These are phyloP conservation scores for Euphorbia pulcherrima DNA, from an alignment of 345 rosid species.

Conservation along the genomic window DNA sequence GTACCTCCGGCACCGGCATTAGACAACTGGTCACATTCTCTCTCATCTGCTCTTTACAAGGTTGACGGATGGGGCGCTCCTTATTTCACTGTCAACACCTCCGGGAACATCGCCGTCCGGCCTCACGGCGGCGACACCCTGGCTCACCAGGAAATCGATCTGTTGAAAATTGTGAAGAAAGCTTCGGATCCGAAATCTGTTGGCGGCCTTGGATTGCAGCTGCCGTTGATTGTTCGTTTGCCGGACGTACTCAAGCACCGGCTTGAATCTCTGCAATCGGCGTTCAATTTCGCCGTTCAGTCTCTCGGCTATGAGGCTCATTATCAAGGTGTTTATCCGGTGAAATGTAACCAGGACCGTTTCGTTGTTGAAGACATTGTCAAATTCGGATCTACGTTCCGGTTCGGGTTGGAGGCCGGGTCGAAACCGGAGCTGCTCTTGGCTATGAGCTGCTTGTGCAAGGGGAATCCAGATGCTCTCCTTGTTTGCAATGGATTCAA, in stretches of 20 bases:
- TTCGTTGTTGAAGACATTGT: slow-evolving; percentile 86
- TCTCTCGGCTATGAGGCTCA: slow-evolving; percentile 54
- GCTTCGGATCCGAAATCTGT: slow-evolving; percentile 66
- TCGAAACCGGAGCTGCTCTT: slow-evolving; percentile 93
- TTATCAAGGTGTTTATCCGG: slow-evolving; percentile 91
- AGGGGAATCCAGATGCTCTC: slow-evolving; percentile 62
- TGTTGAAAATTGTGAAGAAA: slow-evolving; percentile 69
- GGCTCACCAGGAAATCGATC: slow-evolving; percentile 80
- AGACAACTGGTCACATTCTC: slow-evolving; percentile 61
- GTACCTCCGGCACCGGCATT: slow-evolving; percentile 25
- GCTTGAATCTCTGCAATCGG: slow-evolving; percentile 67
- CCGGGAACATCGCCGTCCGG: slow-evolving; percentile 67
- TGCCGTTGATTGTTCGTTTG: slow-evolving; percentile 67
- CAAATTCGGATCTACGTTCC: slow-evolving; percentile 57
- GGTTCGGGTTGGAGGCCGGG: slow-evolving; percentile 92
- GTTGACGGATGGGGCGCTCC: slow-evolving; percentile 88
- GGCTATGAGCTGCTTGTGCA: slow-evolving; percentile 84
- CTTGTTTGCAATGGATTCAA: slow-evolving; percentile 87
- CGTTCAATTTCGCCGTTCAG: slow-evolving; percentile 66
- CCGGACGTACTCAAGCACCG: slow-evolving; percentile 88
- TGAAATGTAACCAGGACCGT: slow-evolving; percentile 93
- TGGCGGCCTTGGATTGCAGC: slow-evolving; percentile 81
- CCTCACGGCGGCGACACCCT: slow-evolving; percentile 59
- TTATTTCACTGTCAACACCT: slow-evolving; percentile 63
- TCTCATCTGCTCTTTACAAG: slow-evolving; percentile 60